These are phyloP conservation scores for Dionaea muscipula DNA, from an alignment of 179 eudicot genomes.

Conservation along the genomic window DNA sequence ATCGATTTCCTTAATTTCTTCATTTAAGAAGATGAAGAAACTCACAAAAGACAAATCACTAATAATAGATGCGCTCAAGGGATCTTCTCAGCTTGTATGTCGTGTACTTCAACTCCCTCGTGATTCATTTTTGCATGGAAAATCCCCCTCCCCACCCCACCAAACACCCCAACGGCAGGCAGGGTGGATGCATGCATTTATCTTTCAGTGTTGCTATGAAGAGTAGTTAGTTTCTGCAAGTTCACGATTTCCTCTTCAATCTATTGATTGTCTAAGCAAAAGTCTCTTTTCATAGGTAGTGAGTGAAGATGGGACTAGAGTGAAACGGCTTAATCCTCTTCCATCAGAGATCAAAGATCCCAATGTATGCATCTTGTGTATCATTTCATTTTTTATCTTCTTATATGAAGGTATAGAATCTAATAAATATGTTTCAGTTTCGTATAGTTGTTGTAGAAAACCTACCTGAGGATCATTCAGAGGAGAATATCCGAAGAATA, in stretches of 20 bases:
- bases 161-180: no score
- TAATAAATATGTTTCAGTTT: constrained; percentile 37
- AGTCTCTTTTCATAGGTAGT: constrained; percentile 34
- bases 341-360: constrained; percentile 45
- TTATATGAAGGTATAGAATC: constrained; percentile 14
- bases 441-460: constrained; percentile 74
- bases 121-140: no score
- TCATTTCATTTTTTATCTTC: background rate
- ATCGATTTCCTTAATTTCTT: constrained; percentile 57
- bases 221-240: no score
- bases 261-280: no score
- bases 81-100: constrained; percentile 74
- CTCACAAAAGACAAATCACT: constrained; percentile 47
- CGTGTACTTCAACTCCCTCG: no score
- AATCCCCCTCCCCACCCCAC: no score
- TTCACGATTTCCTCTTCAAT: no score
- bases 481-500: constrained; percentile 49
- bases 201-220: no score
- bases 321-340: constrained; percentile 68
- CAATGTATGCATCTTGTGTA: constrained; percentile 31
- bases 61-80: constrained; percentile 56
- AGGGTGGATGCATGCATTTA: no score
- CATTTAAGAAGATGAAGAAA: constrained; percentile 73
- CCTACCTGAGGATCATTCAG: constrained; percentile 73
- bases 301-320: constrained; percentile 47